A percentile compares a stretch with the other conserved stretches of the same genome.
These are phyloP conservation scores for Crithidia fasciculata DNA, from an alignment of 208 protist species.

Conservation along the genomic window DNA sequence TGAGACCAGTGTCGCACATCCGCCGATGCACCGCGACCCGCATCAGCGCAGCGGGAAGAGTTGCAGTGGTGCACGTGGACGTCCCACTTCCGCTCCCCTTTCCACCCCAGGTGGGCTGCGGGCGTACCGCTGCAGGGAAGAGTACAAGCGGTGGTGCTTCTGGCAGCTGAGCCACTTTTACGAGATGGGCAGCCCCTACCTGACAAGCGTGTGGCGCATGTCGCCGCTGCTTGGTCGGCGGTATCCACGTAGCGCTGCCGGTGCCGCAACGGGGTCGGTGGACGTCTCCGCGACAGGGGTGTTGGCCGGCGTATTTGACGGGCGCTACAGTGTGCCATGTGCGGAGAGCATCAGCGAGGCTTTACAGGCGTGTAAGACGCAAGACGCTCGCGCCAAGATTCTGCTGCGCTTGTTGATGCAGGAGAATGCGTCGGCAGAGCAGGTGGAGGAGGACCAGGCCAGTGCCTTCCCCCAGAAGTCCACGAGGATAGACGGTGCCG, in stretches of 20 bases:
- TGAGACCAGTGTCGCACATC: not conserved
- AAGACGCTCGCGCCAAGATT: slow-evolving; percentile 5
- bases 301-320: slow-evolving; percentile 20
- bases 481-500: not conserved
- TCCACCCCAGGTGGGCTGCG: slow-evolving; percentile 21
- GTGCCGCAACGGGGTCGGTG: not conserved
- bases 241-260: not conserved
- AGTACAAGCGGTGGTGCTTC: slow-evolving; percentile 40
- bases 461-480: no score
- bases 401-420: slow-evolving; percentile 28
- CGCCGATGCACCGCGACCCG: slow-evolving; percentile 3
- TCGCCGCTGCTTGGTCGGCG: not conserved
- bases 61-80: not conserved
- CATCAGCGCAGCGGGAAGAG: not conserved
- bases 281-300: slow-evolving; percentile 12
- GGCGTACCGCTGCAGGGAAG: slow-evolving; percentile 32
- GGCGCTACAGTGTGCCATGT: slow-evolving; percentile 35
- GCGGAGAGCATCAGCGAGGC: slow-evolving; percentile 12
- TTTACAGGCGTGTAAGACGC: not conserved
- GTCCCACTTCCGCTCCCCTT: not conserved
- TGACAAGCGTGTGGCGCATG: slow-evolving; percentile 44
- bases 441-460: not conserved
- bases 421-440: slow-evolving; percentile 6
- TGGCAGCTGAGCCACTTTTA: slow-evolving; percentile 53
- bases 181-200: slow-evolving; percentile 39